Percentiles rank a stretch among this genome's conserved stretches.
These are phyloP conservation scores for Colletotrichum sp. DNA, from an alignment of 2,329 filamentous ascomycete genomes.

Conservation along the genomic window DNA sequence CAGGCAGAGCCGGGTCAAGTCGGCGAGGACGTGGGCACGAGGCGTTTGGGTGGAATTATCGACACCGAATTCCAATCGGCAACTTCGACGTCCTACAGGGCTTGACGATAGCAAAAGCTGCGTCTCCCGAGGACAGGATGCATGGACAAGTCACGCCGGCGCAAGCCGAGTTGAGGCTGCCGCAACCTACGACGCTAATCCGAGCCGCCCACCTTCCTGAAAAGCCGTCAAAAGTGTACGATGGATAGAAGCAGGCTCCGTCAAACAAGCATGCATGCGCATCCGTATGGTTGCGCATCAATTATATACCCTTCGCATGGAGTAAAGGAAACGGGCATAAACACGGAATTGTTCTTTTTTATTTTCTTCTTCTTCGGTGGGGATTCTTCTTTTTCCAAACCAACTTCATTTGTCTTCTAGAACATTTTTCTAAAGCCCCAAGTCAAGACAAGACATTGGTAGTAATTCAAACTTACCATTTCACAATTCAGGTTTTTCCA, in stretches of 20 bases:
- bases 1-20: slow-evolving; percentile 1
- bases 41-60: slow-evolving; percentile 1
- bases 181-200: background rate
- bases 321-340: slow-evolving; percentile 19
- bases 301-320: slow-evolving; percentile 20
- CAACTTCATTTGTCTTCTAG: background rate
- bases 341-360: background rate
- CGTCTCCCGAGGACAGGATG: background rate
- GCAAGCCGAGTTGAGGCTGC: background rate
- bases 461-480: slow-evolving; percentile 6
- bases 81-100: background rate
- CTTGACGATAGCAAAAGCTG: background rate
- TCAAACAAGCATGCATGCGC: slow-evolving; percentile 5
- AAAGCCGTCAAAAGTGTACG: background rate
- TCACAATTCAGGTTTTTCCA: background rate
- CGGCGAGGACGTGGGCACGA: background rate
- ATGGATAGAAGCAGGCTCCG: background rate
- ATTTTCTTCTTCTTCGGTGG: background rate
- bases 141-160: background rate
- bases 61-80: background rate
- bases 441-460: background rate
- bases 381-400: background rate
- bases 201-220: background rate
- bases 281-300: background rate
- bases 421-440: background rate